A percentile compares a stretch with the other conserved stretches of the same genome.
phyloP scores from a whole-genome alignment of 352 stramenopile species.

The Peronosclerospora sorghi region DNA sequence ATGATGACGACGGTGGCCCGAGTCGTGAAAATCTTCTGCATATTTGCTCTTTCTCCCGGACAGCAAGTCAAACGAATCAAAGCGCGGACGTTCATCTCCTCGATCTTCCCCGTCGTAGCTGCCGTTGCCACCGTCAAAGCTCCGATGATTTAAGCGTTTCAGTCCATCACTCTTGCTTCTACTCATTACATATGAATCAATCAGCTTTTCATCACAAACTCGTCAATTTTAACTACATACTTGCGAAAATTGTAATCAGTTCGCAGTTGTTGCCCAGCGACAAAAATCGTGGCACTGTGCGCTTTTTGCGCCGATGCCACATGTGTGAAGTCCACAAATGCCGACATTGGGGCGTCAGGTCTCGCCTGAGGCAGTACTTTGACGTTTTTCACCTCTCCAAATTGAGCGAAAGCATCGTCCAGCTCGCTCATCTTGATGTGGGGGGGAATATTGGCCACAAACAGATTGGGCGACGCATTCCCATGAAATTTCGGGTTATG shows the following conservation, averaged over 20 bases:
- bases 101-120: conserved; percentile 12
- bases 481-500: conserved; percentile 9
- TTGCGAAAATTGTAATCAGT: conserved; percentile 51
- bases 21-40: conserved; percentile 18
- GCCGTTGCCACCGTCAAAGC: conserved; percentile 9
- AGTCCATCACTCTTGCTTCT: conserved; percentile 18
- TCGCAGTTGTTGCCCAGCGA: conserved; percentile 30
- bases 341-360: conserved; percentile 43
- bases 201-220: background rate
- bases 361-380: conserved; percentile 37
- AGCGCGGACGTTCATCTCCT: conserved; percentile 3
- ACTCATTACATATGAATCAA: background rate
- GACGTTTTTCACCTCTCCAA: conserved; percentile 49
- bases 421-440: conserved; percentile 53
- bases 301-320: conserved; percentile 29
- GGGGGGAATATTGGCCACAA: conserved; percentile 53
- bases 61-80: conserved; percentile 19
- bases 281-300: conserved; percentile 28
- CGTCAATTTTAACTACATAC: conserved; percentile 6
- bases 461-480: conserved; percentile 34
- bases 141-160: conserved; percentile 8
- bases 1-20: conserved; percentile 9
- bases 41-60: conserved; percentile 7
- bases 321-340: conserved; percentile 49
- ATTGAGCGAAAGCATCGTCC: conserved; percentile 43